Percentiles rank a stretch among this genome's conserved stretches.
These are phyloP conservation scores for Bruguiera parviflora DNA, from an alignment of 345 rosid genomes.

Conservation along the genomic window DNA sequence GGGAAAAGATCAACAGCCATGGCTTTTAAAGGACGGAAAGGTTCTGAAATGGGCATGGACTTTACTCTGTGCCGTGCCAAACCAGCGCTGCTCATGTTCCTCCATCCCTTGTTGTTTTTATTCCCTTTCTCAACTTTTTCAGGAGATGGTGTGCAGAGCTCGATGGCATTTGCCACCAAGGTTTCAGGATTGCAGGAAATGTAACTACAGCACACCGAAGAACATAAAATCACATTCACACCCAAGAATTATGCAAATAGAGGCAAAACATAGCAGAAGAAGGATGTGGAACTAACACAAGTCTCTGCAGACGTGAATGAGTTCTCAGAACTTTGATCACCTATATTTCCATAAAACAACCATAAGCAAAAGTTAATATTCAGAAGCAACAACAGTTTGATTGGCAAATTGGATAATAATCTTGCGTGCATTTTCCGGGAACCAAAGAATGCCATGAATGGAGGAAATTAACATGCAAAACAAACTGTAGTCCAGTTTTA, in stretches of 20 bases:
- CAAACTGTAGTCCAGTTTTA: background rate
- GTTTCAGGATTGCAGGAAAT: slow-evolving; percentile 98
- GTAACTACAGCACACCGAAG: slow-evolving; percentile 45
- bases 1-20: slow-evolving; percentile 98
- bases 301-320: slow-evolving; percentile 57
- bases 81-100: slow-evolving; percentile 73
- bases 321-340: slow-evolving; percentile 80
- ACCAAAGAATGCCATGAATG: background rate
- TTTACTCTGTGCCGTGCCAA: slow-evolving; percentile 82
- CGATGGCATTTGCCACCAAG: slow-evolving; percentile 84
- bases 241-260: background rate
- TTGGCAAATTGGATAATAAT: background rate
- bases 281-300: slow-evolving; percentile 63
- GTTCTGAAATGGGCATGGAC: slow-evolving; percentile 87
- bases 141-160: slow-evolving; percentile 83
- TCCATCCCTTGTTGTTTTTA: slow-evolving; percentile 54
- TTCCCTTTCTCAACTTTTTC: slow-evolving; percentile 62
- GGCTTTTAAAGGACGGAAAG: slow-evolving; percentile 84
- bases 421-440: background rate
- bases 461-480: background rate
- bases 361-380: background rate
- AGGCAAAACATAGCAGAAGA: background rate
- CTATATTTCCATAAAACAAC: slow-evolving; percentile 34
- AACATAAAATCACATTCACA: background rate
- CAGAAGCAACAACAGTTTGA: background rate